Evolutionary conservation across 352 stramenopile species (phyloP), one percentile per base, ranked within the genome.

Genomic region (Heterotrichella gracilis): DNA sequence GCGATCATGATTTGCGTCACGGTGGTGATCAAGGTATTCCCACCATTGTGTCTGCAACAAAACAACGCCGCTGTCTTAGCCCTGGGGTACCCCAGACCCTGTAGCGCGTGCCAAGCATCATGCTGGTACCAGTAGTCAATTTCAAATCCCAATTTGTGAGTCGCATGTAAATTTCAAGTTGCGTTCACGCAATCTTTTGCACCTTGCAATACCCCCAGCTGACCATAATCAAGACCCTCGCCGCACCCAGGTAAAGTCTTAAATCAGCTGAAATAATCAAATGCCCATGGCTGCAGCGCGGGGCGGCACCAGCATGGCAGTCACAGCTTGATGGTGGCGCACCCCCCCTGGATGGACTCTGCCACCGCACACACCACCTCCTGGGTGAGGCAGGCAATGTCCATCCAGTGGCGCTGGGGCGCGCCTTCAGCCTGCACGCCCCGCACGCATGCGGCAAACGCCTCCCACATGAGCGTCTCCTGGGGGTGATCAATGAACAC

Each of bases 381-480:
- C 53, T 68, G 53, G 14, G 53, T 68, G 14, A 4, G 3, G 13
- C n/a, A 21, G 3, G 13, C 4, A 4, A 22, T 22, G 14, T 68
- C 53, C 3, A 21, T 3, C 53, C 53, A 68, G 53, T 23, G 22
- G 13, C 14, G 14, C 22, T n/a, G n/a, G n/a, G 53, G 14, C 53
- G 53, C 53, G 14, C n/a, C 20, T 14, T 14, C n/a, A 21, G 20
- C 13, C 53, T 3, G 3, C 14, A 14, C 14, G 2, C 14, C 53
- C 3, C 53, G 53, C 3, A 68, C 53, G 13, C 14, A 22, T 3
- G 13, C 53, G 4, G 53, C 53, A 3, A 68, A 23, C 3, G 53
- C n/a, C 13, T 68, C 53, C 14, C n/a, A 68, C 53, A 73, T 73
- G 32, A 3, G n/a, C 0, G 25, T 25, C 69, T 73, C 70, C 66